A percentile compares a stretch with the other conserved stretches of the same genome.
Conservation (phyloP, 257 asterid species). For the Coffea eugenioides region DNA sequence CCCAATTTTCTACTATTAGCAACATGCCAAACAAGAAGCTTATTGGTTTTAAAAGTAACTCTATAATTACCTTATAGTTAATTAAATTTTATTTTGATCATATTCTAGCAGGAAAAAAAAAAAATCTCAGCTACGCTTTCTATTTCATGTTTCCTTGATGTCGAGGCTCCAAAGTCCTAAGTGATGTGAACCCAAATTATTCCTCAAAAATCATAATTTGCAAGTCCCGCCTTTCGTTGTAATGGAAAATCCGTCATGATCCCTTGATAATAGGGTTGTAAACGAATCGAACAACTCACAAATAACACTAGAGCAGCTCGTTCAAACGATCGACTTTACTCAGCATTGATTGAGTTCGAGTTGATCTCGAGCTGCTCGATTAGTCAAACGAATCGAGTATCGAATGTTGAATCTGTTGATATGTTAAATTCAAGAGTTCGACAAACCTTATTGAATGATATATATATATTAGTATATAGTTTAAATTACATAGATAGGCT, state of each 20-base stretch:
- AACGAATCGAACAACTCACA: no score
- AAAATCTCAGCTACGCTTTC: background rate
- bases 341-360: no score
- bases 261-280: background rate
- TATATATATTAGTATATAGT: no score
- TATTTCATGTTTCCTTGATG: background rate
- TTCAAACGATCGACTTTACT: no score
- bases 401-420: no score
- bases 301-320: no score
- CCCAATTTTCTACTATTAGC: background rate
- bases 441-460: no score
- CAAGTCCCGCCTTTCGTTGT: background rate
- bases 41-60: background rate
- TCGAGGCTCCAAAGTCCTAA: background rate
- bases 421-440: no score
- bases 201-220: background rate
- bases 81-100: background rate
- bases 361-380: no score
- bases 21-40: background rate
- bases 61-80: background rate
- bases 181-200: background rate
- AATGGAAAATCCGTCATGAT: constrained; percentile 7
- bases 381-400: no score
- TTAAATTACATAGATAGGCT: no score
- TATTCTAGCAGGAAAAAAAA: background rate